Evolutionary conservation across 2,329 filamentous ascomycete species (phyloP).

Genomic region (Epicoccum nigrum): DNA sequence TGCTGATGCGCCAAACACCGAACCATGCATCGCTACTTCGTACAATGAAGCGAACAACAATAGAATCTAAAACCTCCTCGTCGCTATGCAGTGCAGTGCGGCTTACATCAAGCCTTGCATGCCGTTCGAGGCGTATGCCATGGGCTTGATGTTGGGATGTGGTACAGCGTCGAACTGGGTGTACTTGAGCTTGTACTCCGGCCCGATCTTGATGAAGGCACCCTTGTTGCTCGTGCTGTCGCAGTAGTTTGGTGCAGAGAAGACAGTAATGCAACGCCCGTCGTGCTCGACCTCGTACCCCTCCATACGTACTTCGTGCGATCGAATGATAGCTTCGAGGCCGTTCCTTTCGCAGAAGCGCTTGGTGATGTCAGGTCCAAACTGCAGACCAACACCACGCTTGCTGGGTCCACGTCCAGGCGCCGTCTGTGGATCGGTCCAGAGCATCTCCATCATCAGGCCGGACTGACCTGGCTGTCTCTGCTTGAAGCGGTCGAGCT

Average conservation of each 20-base stretch:
- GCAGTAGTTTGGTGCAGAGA: slow-evolving; percentile 96
- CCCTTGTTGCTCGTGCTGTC: slow-evolving; percentile 98
- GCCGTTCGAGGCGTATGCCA: slow-evolving; percentile 86
- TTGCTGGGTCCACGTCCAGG: slow-evolving; percentile 93
- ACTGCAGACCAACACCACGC: slow-evolving; percentile 93
- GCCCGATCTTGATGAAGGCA: slow-evolving; percentile 95
- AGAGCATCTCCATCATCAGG: slow-evolving; percentile 99
- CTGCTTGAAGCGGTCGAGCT: slow-evolving; percentile 88
- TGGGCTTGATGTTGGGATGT: slow-evolving; percentile 93
- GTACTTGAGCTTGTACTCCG: slow-evolving; percentile 89
- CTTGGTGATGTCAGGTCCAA: slow-evolving; percentile 95
- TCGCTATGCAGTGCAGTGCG: neutral
- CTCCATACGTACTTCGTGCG: slow-evolving; percentile 97
- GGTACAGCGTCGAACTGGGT: slow-evolving; percentile 96
- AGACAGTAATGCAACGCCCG: slow-evolving; percentile 96
- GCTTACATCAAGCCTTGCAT: slow-evolving; percentile 74
- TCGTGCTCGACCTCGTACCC: slow-evolving; percentile 99
- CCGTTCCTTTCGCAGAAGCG: slow-evolving; percentile 96
- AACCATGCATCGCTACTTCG: slow-evolving; percentile 47
- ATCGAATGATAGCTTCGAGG: slow-evolving; percentile 91
- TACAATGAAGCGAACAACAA: slow-evolving; percentile 28
- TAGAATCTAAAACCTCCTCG: slow-evolving; percentile 8
- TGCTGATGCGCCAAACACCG: slow-evolving; percentile 46
- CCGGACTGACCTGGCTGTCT: slow-evolving; percentile 91
- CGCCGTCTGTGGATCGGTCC: slow-evolving; percentile 91